Evolutionary conservation across 208 protist species (phyloP), one percentile per base, ranked within the genome.

Genomic region (Leishmania arabica): DNA sequence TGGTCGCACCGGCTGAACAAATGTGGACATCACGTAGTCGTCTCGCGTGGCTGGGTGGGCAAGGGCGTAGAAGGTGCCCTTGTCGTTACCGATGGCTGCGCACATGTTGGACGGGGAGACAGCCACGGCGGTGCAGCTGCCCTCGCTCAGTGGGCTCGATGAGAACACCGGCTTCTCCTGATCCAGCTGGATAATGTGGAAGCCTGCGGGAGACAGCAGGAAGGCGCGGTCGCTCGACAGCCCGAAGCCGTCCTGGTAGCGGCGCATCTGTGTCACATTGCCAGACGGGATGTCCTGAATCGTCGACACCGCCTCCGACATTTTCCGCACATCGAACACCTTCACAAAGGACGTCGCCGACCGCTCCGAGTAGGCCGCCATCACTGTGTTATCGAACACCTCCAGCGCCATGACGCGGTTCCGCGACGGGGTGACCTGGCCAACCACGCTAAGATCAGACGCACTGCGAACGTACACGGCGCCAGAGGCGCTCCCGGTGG

Each of bases 81-180:
- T 96, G 86, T 98, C 92, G 84, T 91, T 98, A 45, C 95, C 95
- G 54, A 98, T 91, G 56, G 91, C 95, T 27, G 93, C 92, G 79
- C 95, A 96, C 89, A 92, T 95, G 75, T 74, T 86, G 53, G 88
- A 93, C 54, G 90, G 93, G 15, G 93, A 96, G 54, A 98, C 89
- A 40, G 92, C 84, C 60, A 95, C 88, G 5, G 87, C 82, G 3
- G 91, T 95, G 88, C 85, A 95, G 58, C 84, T 77, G 71, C 88
- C 91, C 27, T 95, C 93, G 70, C 78, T 84, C 53, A 94, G 73
- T 17, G 83, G 74, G 49, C 53, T 75, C n/a, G 92, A 95, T 65
- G 83, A 91, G 78, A 88, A 95, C 13, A 95, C 83, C 15, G 90
- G 88, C 70, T 78, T 81, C 66, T 92, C 84, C 78, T 90, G 87